Conservation (phyloP, 805 yeast genomes). For the Wickerhamomyces silvicola region DNA sequence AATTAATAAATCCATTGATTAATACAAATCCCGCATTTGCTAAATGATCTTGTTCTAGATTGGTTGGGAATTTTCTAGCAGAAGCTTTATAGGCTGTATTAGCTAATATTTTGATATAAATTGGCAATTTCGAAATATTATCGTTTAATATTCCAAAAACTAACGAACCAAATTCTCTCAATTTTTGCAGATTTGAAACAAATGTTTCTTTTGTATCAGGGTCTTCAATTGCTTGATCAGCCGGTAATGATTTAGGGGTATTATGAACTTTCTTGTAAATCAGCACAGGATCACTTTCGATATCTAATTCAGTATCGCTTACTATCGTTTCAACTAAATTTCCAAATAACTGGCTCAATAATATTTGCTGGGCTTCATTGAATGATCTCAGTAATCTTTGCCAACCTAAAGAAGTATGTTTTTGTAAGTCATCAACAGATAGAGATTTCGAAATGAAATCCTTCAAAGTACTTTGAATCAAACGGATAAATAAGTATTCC, state of each 20-base stretch:
- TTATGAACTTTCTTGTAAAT: constrained; percentile 41
- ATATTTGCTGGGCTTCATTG: constrained; percentile 30
- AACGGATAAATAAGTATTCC: constrained; percentile 18
- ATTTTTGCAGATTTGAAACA: constrained; percentile 62
- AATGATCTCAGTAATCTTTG: constrained; percentile 34
- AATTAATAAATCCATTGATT: constrained; percentile 44
- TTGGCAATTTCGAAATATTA: constrained; percentile 42
- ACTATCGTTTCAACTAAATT: constrained; percentile 31
- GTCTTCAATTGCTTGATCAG: constrained; percentile 73
- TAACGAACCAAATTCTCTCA: constrained; percentile 66
- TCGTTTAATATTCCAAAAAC: constrained; percentile 47
- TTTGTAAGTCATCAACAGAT: constrained; percentile 21
- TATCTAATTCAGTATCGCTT: constrained; percentile 37
- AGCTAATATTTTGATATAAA: constrained; percentile 51
- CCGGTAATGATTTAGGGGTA: constrained; percentile 35
- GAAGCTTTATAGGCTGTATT: constrained; percentile 35
- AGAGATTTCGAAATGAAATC: constrained; percentile 29
- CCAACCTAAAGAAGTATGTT: constrained; percentile 30
- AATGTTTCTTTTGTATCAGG: constrained; percentile 64
- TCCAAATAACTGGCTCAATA: constrained; percentile 28
- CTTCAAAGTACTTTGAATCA: constrained; percentile 24
- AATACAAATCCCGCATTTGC: constrained; percentile 65
- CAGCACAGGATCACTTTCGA: constrained; percentile 74
- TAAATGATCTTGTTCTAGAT: constrained; percentile 50
- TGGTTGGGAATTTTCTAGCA: constrained; percentile 48